These are phyloP conservation scores for Lichtheimia corymbifera DNA, from an alignment of 371 early-diverging fungal species.

Conservation along the genomic window DNA sequence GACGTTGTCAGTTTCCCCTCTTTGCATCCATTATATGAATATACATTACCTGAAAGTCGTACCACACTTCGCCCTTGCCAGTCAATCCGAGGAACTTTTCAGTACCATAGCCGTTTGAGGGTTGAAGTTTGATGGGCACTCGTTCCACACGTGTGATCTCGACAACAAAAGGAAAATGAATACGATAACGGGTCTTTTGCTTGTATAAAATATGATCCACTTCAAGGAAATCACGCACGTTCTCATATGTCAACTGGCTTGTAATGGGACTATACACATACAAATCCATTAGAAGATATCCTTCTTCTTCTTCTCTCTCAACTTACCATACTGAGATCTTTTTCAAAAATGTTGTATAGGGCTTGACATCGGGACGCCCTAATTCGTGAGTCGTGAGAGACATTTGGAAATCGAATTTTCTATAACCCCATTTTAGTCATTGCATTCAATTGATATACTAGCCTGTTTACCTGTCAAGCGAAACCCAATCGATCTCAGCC, in stretches of 20 bases:
- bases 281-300: background rate
- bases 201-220: conserved; percentile 36
- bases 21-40: background rate
- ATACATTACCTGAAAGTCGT: conserved; percentile 34
- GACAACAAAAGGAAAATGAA: conserved; percentile 39
- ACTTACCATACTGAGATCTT: conserved; percentile 43
- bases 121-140: conserved; percentile 20
- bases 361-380: conserved; percentile 41
- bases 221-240: conserved; percentile 39
- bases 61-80: conserved; percentile 35
- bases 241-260: conserved; percentile 37
- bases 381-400: conserved; percentile 25
- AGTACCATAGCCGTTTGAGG: conserved; percentile 23
- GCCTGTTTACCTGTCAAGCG: conserved; percentile 38
- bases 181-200: conserved; percentile 25
- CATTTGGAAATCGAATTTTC: conserved; percentile 48
- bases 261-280: conserved; percentile 27
- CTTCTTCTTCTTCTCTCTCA: background rate
- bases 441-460: background rate
- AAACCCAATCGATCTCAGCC: conserved; percentile 43
- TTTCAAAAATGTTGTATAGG: conserved; percentile 48
- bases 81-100: conserved; percentile 32
- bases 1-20: background rate
- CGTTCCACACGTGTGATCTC: conserved; percentile 43
- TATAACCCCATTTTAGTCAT: background rate